These are phyloP conservation scores for Mallotus repandus DNA, from an alignment of 441 rosid species.

Conservation along the genomic window DNA sequence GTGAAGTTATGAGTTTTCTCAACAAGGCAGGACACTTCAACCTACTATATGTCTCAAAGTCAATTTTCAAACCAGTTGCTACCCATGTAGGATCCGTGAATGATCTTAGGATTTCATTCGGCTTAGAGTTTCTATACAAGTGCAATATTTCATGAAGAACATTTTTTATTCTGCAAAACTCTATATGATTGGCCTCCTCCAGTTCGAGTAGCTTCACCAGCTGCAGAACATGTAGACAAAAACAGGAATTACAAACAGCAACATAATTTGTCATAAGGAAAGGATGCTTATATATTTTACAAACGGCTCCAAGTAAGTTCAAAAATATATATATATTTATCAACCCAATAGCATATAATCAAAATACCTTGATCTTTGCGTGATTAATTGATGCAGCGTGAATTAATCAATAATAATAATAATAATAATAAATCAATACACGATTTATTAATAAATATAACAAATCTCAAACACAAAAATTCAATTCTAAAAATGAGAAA, in stretches of 20 bases:
- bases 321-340: too few species aligned
- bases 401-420: too few species aligned
- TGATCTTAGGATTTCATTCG: slow-evolving; percentile 62
- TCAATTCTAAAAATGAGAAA: too few species aligned
- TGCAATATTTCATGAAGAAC: slow-evolving; percentile 80
- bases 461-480: too few species aligned
- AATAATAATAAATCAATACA: too few species aligned
- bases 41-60: slow-evolving; percentile 80
- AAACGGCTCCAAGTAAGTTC: too few species aligned
- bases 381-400: too few species aligned
- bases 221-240: slow-evolving; percentile 44
- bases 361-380: too few species aligned
- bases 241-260: slow-evolving; percentile 22
- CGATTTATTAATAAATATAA: too few species aligned
- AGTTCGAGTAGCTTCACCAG: slow-evolving; percentile 94
- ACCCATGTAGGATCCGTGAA: slow-evolving; percentile 95
- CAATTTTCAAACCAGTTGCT: slow-evolving; percentile 90
- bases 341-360: too few species aligned
- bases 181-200: slow-evolving; percentile 92
- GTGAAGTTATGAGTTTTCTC: not conserved
- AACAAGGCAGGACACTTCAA: slow-evolving; percentile 6
- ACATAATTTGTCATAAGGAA: not conserved
- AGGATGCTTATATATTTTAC: too few species aligned
- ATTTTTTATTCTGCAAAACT: slow-evolving; percentile 83
- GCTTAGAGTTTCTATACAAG: slow-evolving; percentile 63